Evolutionary conservation across 2,329 filamentous ascomycete genomes (phyloP).

Genomic region (Aureobasidium vineae): DNA sequence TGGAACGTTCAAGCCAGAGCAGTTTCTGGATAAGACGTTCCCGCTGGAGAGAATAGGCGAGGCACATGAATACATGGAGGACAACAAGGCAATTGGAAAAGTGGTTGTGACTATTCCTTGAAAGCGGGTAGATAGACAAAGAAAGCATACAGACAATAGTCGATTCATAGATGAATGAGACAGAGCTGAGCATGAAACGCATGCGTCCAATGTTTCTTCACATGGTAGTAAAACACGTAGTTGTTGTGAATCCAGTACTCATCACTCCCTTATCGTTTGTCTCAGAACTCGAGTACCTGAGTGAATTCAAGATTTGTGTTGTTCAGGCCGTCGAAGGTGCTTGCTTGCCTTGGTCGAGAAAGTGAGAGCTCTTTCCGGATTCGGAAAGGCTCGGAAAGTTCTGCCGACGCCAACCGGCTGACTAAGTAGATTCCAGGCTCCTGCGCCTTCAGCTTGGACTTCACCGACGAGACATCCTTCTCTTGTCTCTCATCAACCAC

Average conservation of each 20-base stretch:
- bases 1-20: slow-evolving; percentile 15
- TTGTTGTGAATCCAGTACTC: neutral
- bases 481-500: slow-evolving; percentile 20
- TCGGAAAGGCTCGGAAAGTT: slow-evolving; percentile 13
- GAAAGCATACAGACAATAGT: neutral
- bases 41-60: neutral
- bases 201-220: neutral
- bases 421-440: slow-evolving; percentile 14
- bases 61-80: slow-evolving; percentile 24
- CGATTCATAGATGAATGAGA: neutral
- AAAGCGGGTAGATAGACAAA: neutral
- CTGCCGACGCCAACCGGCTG: slow-evolving; percentile 10
- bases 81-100: slow-evolving; percentile 14
- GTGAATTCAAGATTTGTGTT: neutral
- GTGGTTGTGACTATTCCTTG: slow-evolving; percentile 21
- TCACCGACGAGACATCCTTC: slow-evolving; percentile 14
- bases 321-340: neutral
- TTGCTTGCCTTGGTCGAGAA: neutral
- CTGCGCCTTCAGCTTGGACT: slow-evolving; percentile 8
- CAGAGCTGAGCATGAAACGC: neutral
- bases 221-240: neutral
- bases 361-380: neutral
- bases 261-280: neutral
- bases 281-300: neutral
- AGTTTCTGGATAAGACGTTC: slow-evolving; percentile 22